A percentile compares a stretch with the other conserved stretches of the same genome.
phyloP scores from a whole-genome alignment of 495 filamentous ascomycete species.

The Choiromyces venosus region DNA sequence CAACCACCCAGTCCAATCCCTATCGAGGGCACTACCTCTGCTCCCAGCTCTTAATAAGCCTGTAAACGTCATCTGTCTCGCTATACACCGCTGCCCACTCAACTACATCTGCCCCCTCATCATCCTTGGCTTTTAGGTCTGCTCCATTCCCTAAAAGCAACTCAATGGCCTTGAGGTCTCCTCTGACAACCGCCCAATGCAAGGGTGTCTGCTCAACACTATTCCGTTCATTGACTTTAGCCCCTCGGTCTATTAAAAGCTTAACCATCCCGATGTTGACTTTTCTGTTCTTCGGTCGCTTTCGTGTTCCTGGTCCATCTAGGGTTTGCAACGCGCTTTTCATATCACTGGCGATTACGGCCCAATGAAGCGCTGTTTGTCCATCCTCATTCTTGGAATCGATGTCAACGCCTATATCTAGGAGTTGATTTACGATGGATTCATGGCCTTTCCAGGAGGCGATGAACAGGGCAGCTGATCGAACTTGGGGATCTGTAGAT shows the following conservation, averaged over 20 bases:
- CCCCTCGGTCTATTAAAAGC: not conserved
- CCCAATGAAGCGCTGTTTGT: not conserved
- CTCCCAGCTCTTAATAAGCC: not conserved
- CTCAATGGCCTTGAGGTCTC: not conserved
- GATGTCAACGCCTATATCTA: not conserved
- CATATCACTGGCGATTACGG: not conserved
- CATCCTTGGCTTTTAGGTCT: not conserved
- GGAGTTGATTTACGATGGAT: not conserved
- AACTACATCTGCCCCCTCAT: not conserved
- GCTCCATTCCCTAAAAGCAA: not conserved
- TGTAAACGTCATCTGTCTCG: not conserved
- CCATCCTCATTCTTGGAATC: not conserved
- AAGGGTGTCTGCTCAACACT: not conserved
- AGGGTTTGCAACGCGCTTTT: constrained; percentile 2
- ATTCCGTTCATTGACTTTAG: not conserved
- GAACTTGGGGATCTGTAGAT: not conserved
- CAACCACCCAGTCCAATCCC: not conserved
- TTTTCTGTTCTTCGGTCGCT: not conserved
- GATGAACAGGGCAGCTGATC: not conserved
- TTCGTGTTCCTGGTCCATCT: not conserved
- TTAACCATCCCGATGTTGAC: not conserved
- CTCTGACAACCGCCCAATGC: not conserved
- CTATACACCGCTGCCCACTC: not conserved
- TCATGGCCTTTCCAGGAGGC: not conserved
- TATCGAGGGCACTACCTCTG: not conserved